Conservation (phyloP, 2,329 filamentous ascomycete genomes). For the Claviceps sp. region DNA sequence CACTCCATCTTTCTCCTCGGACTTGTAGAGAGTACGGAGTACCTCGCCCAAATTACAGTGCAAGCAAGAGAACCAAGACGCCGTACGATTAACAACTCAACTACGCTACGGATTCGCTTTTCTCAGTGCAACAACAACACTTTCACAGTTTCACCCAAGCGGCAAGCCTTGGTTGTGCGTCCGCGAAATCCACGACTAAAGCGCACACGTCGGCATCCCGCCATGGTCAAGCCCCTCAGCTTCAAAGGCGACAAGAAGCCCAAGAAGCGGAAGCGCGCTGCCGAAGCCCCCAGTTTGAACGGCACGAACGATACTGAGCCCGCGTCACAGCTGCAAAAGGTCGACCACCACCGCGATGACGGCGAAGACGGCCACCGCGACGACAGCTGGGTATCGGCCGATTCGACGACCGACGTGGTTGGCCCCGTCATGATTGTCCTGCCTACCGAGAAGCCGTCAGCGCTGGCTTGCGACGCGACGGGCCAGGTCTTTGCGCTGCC, state of each 20-base stretch:
- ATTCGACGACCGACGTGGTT: slow-evolving; percentile 56
- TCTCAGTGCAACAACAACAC: too few relatives aligned
- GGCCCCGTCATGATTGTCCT: slow-evolving; percentile 77
- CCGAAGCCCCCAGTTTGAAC: slow-evolving; percentile 27
- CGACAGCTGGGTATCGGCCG: slow-evolving; percentile 86
- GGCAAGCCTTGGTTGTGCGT: too few relatives aligned
- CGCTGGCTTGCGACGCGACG: slow-evolving; percentile 71
- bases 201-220: neutral
- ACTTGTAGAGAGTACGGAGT: too few relatives aligned
- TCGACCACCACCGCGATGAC: slow-evolving; percentile 16
- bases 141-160: too few relatives aligned
- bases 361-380: slow-evolving; percentile 37
- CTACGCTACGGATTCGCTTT: too few relatives aligned
- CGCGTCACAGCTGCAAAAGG: slow-evolving; percentile 10
- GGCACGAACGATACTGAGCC: slow-evolving; percentile 28
- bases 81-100: too few relatives aligned
- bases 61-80: too few relatives aligned
- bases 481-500: slow-evolving; percentile 74
- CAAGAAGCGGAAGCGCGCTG: slow-evolving; percentile 76
- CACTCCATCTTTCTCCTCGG: too few relatives aligned
- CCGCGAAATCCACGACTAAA: neutral
- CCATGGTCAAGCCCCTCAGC: slow-evolving; percentile 75
- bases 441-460: slow-evolving; percentile 58
- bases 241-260: slow-evolving; percentile 97
- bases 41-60: too few relatives aligned